Base-by-base conservation (phyloP, 306 rosid genomes). In the Canavalia gladiata region DNA sequence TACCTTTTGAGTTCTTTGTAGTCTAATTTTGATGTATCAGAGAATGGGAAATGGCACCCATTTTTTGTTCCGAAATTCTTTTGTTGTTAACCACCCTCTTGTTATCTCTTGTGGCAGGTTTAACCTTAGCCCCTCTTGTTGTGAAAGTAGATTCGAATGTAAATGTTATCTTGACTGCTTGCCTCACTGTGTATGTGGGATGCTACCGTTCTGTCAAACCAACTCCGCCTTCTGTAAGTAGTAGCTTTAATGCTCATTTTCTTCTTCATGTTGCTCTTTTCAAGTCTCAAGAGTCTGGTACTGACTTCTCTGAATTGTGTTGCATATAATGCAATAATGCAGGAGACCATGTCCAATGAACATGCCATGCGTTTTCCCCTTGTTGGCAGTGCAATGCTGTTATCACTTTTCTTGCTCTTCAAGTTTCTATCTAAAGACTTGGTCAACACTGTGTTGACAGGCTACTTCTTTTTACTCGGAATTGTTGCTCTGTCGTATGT, bases 301-400 rank as follows among this genome's bases (percentile, higher is more conserved):
- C 31, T 18, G 67, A 57, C 13, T 55, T 84, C 34, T 4, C 64
- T 62, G 54, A 56, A 76, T 47, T 47, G 11, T 81, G 54, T 68
- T 58, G 41, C 60, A 34, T 12, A 67, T 55, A 74, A 74, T 81
- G 4, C 25, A 18, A 18, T 18, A 18, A 7, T 87, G 90, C 87
- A 92, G 97, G 97, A 92, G 85, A 92, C 97, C 5, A 92, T 92
- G 97, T 92, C 97, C 31, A 92, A 89, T 79, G 97, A 90, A 76
- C 94, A 92, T 81, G 97, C 97, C 65, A 89, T 92, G 94, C 93
- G 97, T 25, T 92, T 92, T 47, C 97, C 97, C 8, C 86, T 92
- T 84, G 94, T 92, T 59, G 97, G 97, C 81, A 92, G 97, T 89
- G 97, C 97, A 35, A 92, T 92, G 94, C 87, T 92, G 78, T 84